These are phyloP conservation scores for Blastobotrys peoriensis DNA, from an alignment of 805 yeast species.

Conservation along the genomic window DNA sequence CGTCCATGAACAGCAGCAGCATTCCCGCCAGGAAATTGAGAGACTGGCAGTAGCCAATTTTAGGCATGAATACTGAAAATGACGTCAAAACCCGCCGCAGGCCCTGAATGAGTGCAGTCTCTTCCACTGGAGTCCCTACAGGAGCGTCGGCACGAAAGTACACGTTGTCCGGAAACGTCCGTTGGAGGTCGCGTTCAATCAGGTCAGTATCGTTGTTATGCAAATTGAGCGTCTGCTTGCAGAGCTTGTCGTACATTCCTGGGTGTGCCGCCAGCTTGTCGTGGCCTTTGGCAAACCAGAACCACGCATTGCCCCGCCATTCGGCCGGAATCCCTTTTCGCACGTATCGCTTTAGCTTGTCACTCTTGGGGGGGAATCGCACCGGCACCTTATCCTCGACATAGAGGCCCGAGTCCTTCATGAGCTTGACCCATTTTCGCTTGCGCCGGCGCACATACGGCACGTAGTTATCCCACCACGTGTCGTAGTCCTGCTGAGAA, in stretches of 20 bases:
- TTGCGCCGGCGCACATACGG: slow-evolving; percentile 58
- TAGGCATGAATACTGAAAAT: slow-evolving; percentile 79
- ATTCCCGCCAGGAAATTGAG: slow-evolving; percentile 89
- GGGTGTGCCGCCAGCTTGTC: slow-evolving; percentile 61
- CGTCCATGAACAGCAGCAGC: slow-evolving; percentile 75
- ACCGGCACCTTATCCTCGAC: slow-evolving; percentile 36
- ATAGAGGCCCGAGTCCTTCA: slow-evolving; percentile 61
- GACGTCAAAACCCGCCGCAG: slow-evolving; percentile 77
- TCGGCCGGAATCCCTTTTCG: slow-evolving; percentile 94
- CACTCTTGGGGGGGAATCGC: slow-evolving; percentile 30
- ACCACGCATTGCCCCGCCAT: slow-evolving; percentile 98
- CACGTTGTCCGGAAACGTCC: slow-evolving; percentile 92
- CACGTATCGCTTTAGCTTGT: slow-evolving; percentile 59
- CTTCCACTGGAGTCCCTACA: slow-evolving; percentile 30
- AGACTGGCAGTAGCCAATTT: slow-evolving; percentile 94
- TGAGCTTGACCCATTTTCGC: slow-evolving; percentile 65
- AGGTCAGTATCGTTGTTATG: slow-evolving; percentile 80
- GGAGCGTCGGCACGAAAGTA: slow-evolving; percentile 51
- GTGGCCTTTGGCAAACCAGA: slow-evolving; percentile 83
- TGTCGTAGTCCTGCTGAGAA: slow-evolving; percentile 52
- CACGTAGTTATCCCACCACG: slow-evolving; percentile 70
- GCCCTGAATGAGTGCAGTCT: slow-evolving; percentile 61
- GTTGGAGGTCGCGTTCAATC: slow-evolving; percentile 85
- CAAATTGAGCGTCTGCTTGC: slow-evolving; percentile 47
- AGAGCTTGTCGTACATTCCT: slow-evolving; percentile 69